Percentiles rank a stretch among this genome's conserved stretches.
Evolutionary conservation across 2,329 filamentous ascomycete genomes (phyloP).

Genomic region (Eutypella sp.): DNA sequence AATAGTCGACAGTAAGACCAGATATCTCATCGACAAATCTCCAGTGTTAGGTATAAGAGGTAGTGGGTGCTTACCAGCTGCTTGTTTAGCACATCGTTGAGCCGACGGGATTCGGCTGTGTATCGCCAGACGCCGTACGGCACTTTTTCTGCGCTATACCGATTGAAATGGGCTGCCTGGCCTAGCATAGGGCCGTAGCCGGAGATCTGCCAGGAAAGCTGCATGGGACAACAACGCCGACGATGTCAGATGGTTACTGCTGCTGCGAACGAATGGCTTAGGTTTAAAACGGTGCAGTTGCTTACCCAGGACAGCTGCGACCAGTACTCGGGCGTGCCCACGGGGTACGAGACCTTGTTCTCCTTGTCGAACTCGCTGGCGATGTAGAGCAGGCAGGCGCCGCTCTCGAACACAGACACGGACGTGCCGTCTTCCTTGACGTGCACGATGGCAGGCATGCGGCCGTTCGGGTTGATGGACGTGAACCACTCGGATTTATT

Average conservation of each 20-base stretch:
- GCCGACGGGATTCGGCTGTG: constrained; percentile 12
- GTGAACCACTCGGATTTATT: constrained; percentile 14
- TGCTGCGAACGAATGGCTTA: background rate
- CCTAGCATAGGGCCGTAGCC: constrained; percentile 17
- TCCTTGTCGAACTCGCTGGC: constrained; percentile 18
- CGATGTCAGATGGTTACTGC: background rate
- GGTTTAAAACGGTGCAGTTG: background rate
- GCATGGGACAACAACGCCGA: background rate
- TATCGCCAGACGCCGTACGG: constrained; percentile 16
- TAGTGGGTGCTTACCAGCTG: constrained; percentile 18
- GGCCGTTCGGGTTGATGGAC: constrained; percentile 20
- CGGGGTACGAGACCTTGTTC: constrained; percentile 15
- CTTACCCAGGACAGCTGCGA: constrained; percentile 20
- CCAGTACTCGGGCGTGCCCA: constrained; percentile 18
- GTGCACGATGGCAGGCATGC: constrained; percentile 19
- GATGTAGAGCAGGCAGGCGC: constrained; percentile 19
- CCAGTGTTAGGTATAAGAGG: no score
- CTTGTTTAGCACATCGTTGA: constrained; percentile 15
- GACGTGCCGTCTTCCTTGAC: constrained; percentile 17
- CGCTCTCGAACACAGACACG: constrained; percentile 20
- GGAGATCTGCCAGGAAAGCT: constrained; percentile 20
- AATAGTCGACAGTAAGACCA: background rate
- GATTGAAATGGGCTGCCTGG: constrained; percentile 14
- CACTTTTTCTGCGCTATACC: constrained; percentile 12
- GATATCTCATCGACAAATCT: background rate